These are phyloP conservation scores for Laburnicola sp. DNA, from an alignment of 2,329 filamentous ascomycete species.

Conservation along the genomic window DNA sequence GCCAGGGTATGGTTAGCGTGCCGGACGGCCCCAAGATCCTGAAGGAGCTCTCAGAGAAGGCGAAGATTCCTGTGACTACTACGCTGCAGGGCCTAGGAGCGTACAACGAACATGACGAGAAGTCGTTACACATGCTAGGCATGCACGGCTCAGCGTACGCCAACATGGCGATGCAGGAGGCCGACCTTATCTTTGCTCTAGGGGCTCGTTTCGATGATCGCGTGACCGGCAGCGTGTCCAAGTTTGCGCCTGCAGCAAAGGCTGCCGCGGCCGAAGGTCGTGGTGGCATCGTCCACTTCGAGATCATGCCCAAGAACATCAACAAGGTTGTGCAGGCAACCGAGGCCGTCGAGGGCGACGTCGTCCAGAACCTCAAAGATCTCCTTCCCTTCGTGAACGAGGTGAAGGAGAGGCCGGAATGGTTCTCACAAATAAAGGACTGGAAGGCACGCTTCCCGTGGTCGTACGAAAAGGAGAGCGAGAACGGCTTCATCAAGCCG, in stretches of 20 bases:
- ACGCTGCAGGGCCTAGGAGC: conserved; percentile 91
- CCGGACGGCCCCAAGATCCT: conserved; percentile 79
- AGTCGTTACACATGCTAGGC: conserved; percentile 95
- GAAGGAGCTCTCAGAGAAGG: conserved; percentile 86
- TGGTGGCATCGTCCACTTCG: conserved; percentile 95
- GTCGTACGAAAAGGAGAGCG: conserved; percentile 76
- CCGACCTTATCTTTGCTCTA: conserved; percentile 92
- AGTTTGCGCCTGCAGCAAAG: conserved; percentile 88
- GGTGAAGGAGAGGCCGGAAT: conserved; percentile 71
- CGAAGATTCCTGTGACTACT: conserved; percentile 90
- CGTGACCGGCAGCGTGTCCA: conserved; percentile 77
- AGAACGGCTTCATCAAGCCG: conserved; percentile 84
- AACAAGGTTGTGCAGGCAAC: conserved; percentile 99
- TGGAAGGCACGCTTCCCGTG: conserved; percentile 95
- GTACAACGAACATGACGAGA: conserved; percentile 90
- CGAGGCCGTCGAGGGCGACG: conserved; percentile 92
- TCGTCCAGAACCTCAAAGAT: conserved; percentile 73
- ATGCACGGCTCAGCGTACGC: conserved; percentile 98
- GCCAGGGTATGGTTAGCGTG: conserved; percentile 81
- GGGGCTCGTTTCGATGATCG: conserved; percentile 96
- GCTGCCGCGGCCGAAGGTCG: conserved; percentile 80
- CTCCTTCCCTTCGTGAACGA: conserved; percentile 73
- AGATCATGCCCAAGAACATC: conserved; percentile 99
- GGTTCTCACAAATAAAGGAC: conserved; percentile 84
- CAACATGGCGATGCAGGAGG: conserved; percentile 97